Evolutionary conservation across 2,329 filamentous ascomycete genomes (phyloP).

Genomic region (Pseudogymnoascus sp.): DNA sequence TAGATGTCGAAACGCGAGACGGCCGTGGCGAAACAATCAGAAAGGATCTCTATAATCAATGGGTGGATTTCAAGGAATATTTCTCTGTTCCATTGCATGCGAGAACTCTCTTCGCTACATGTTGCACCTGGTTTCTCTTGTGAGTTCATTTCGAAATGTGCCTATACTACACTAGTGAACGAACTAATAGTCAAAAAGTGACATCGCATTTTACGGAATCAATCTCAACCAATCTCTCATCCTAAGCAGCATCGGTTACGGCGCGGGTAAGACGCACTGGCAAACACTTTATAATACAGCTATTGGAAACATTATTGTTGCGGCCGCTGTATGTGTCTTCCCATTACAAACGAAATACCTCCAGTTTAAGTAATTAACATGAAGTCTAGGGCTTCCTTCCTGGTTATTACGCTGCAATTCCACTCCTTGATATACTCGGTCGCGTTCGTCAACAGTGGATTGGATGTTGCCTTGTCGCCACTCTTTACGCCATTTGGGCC

Average conservation of each 20-base stretch:
- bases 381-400: not conserved
- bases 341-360: not conserved
- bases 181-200: slow-evolving; percentile 24
- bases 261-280: slow-evolving; percentile 25
- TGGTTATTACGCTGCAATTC: not conserved
- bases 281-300: slow-evolving; percentile 13
- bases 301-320: slow-evolving; percentile 12
- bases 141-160: not conserved
- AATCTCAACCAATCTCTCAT: slow-evolving; percentile 69
- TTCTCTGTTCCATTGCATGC: slow-evolving; percentile 37
- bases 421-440: slow-evolving; percentile 11
- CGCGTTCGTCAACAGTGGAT: not conserved
- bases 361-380: not conserved
- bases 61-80: slow-evolving; percentile 51
- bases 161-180: not conserved
- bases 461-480: not conserved
- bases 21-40: not conserved
- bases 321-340: slow-evolving; percentile 6
- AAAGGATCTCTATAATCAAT: slow-evolving; percentile 37
- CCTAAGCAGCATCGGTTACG: slow-evolving; percentile 64
- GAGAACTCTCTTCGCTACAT: slow-evolving; percentile 66
- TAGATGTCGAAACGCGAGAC: not conserved
- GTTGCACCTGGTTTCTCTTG: slow-evolving; percentile 76
- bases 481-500: slow-evolving; percentile 11
- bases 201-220: slow-evolving; percentile 58